phyloP scores from a whole-genome alignment of 345 rosid genomes.

The Pistacia vera region DNA sequence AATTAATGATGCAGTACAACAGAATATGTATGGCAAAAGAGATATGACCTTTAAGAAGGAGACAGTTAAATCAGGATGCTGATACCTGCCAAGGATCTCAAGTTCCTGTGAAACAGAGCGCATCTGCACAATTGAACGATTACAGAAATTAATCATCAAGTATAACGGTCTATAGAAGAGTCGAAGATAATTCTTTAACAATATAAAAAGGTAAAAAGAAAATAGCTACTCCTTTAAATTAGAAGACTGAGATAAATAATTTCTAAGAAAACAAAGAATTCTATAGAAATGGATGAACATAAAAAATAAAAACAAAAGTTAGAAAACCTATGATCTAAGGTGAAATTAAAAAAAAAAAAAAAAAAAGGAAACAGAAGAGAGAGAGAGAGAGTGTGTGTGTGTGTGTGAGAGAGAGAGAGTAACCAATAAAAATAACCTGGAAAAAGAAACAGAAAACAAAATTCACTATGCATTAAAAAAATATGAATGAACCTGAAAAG shows the following conservation, averaged over 20 bases:
- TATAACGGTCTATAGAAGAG: not conserved
- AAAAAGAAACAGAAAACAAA: not conserved
- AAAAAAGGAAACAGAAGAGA: too few relatives aligned
- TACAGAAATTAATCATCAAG: conserved; percentile 9
- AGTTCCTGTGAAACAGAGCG: conserved; percentile 79
- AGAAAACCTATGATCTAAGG: too few relatives aligned
- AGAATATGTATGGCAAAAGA: not conserved
- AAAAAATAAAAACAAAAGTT: too few relatives aligned
- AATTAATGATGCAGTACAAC: not conserved
- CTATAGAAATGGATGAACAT: not conserved
- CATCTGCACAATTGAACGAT: conserved; percentile 59
- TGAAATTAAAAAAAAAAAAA: not conserved
- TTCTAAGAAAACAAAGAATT: not conserved
- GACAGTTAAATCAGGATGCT: conserved; percentile 81
- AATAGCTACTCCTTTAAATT: not conserved
- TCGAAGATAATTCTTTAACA: too few relatives aligned
- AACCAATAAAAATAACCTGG: not conserved
- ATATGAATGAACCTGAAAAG: conserved; percentile 5
- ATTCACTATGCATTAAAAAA: not conserved
- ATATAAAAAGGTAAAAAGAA: too few relatives aligned
- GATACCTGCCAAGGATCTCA: conserved; percentile 91
- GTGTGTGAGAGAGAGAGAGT: not conserved
- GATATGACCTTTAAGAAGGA: conserved; percentile 82
- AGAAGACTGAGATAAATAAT: not conserved
- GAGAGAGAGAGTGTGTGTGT: too few relatives aligned